Base-by-base conservation (phyloP, 805 yeast species). In the Pichia insulana region DNA sequence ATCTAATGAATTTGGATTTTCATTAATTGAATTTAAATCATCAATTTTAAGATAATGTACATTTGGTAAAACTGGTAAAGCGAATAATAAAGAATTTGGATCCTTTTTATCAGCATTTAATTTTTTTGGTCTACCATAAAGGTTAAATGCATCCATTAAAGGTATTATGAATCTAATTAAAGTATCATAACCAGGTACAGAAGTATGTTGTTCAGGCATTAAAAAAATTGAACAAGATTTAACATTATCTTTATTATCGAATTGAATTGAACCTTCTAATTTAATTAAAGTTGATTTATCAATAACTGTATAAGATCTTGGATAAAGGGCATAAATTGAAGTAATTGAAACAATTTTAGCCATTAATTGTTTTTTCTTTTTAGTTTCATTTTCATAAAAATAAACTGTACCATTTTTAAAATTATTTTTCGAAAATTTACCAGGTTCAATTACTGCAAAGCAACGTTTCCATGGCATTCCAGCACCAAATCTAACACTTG, bases 381-480 rank as follows among this genome's bases (percentile, higher is more conserved):
- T 78, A 56, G 83, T 84, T 43, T 87, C 95, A 54, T 73, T 80
- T 60, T 87, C 95, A 63, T 74, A 92, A 51, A 92, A 83, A n/a
- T 76, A 67, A 19, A 87, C 76, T 51, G 78, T 71, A 26, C 96
- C 96, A 12, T 74, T 68, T 47, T 68, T 51, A 61, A 71, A 50
- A 54, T 63, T 60, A 64, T 74, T 58, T 48, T 61, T 63, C 49
- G 61, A 78, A 54, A 71, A 56, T 31, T 67, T 50, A 53, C 88
- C 66, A 50, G 89, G 89, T 51, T 83, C 84, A 43, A 90, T 74
- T 10, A 89, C 96, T 3, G 95, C 90, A 67, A 76, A 92, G 57
- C 96, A 90, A 45, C 95, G 73, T 57, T 81, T 84, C 97, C 97
- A 92, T 1, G 97, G 96, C 95, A 87, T 86, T 19, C 98, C 98